phyloP scores from a whole-genome alignment of 768 basidiomycete genomes.

The Lactarius tabidus region DNA sequence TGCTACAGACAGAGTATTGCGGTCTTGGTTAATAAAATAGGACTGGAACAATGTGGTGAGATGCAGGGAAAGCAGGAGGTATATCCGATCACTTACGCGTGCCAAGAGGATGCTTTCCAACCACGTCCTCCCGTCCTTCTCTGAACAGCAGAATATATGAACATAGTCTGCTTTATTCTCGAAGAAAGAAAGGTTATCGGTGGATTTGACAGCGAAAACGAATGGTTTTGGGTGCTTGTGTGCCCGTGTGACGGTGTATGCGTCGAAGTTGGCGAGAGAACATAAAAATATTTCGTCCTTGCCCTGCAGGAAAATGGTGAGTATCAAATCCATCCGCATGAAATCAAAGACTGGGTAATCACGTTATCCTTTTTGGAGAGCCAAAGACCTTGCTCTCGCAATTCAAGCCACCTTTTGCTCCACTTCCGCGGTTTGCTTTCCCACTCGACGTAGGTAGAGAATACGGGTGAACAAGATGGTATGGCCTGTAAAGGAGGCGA shows the following conservation, averaged over 20 bases:
- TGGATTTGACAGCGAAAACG: slow-evolving; percentile 84
- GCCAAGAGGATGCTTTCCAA: slow-evolving; percentile 77
- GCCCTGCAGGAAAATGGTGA: slow-evolving; percentile 45
- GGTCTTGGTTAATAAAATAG: slow-evolving; percentile 78
- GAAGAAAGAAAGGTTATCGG: slow-evolving; percentile 80
- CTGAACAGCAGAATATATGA: slow-evolving; percentile 77
- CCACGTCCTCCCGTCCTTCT: slow-evolving; percentile 72
- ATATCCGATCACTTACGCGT: slow-evolving; percentile 51
- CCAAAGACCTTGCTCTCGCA: slow-evolving; percentile 83
- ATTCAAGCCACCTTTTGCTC: slow-evolving; percentile 86
- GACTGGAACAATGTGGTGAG: slow-evolving; percentile 45
- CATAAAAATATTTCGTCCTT: slow-evolving; percentile 83
- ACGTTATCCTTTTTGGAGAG: slow-evolving; percentile 89
- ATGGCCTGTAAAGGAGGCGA: slow-evolving; percentile 42
- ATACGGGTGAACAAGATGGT: slow-evolving; percentile 42
- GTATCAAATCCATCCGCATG: not conserved
- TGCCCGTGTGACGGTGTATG: slow-evolving; percentile 70
- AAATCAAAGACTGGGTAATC: slow-evolving; percentile 29
- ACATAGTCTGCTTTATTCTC: slow-evolving; percentile 86
- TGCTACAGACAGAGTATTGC: slow-evolving; percentile 58
- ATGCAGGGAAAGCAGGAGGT: not conserved
- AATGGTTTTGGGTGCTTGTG: slow-evolving; percentile 83
- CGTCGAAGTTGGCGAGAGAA: slow-evolving; percentile 85
- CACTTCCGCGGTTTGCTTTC: slow-evolving; percentile 92
- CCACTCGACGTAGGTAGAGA: slow-evolving; percentile 75